phyloP scores from a whole-genome alignment of 2,329 filamentous ascomycete species.

The Zymoseptoria crescenta region DNA sequence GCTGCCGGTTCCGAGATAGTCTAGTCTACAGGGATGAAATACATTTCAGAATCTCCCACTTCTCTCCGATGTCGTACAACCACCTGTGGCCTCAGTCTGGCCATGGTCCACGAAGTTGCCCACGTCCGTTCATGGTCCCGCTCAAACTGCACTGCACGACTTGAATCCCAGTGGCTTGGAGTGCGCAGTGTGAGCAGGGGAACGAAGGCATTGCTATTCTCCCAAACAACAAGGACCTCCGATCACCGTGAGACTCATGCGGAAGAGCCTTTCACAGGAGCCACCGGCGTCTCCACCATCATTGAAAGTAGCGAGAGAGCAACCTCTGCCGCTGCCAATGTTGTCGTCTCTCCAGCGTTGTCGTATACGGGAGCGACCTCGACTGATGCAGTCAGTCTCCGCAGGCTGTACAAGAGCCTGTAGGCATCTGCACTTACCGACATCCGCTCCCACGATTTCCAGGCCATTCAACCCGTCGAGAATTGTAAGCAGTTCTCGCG shows the following conservation, averaged over 20 bases:
- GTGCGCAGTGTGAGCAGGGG: too few species aligned
- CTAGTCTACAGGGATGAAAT: not conserved
- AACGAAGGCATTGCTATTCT: not conserved
- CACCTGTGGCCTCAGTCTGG: not conserved
- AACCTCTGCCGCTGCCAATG: conserved; percentile 48
- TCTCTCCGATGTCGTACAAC: not conserved
- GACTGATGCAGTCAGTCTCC: conserved; percentile 30
- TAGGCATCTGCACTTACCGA: conserved; percentile 32
- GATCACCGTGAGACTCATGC: not conserved
- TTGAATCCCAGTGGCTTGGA: too few species aligned
- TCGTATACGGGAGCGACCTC: conserved; percentile 55
- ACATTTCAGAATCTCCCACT: not conserved
- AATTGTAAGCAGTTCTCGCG: conserved; percentile 51
- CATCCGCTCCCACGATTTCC: conserved; percentile 52
- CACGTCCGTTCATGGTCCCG: not conserved
- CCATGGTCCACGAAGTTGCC: not conserved
- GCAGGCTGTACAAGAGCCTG: not conserved
- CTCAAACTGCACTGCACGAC: not conserved
- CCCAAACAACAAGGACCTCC: not conserved
- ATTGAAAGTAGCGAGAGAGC: conserved; percentile 43
- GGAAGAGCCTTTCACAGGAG: not conserved
- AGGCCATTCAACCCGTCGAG: conserved; percentile 51
- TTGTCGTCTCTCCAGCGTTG: conserved; percentile 52
- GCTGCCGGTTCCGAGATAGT: not conserved
- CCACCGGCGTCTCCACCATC: conserved; percentile 39